These are phyloP conservation scores for Catharanthus roseus DNA, from an alignment of 257 asterid species.

Conservation along the genomic window DNA sequence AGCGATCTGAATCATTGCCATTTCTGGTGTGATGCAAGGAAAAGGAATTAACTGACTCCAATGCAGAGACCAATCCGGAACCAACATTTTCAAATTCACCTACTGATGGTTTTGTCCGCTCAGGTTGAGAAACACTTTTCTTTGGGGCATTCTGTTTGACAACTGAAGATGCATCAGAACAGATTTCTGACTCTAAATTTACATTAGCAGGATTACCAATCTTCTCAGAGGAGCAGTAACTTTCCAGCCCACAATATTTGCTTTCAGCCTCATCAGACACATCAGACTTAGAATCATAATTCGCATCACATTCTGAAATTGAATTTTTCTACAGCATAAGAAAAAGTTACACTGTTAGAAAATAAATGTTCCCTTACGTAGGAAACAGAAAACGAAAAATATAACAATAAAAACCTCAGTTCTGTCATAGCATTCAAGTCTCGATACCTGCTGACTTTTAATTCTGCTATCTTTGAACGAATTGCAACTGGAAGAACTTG, in stretches of 20 bases:
- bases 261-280: constrained; percentile 90
- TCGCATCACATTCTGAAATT: constrained; percentile 24
- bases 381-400: background rate
- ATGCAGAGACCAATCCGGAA: background rate
- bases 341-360: constrained; percentile 14
- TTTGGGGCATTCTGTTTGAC: constrained; percentile 12
- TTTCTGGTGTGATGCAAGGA: constrained; percentile 7
- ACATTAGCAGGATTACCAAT: constrained; percentile 29
- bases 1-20: constrained; percentile 12
- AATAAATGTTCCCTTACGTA: background rate
- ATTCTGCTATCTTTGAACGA: constrained; percentile 33
- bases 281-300: constrained; percentile 55
- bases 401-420: background rate
- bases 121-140: constrained; percentile 12
- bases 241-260: constrained; percentile 55
- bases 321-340: constrained; percentile 33
- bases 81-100: constrained; percentile 9
- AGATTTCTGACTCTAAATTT: constrained; percentile 37
- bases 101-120: constrained; percentile 4
- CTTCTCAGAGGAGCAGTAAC: constrained; percentile 27
- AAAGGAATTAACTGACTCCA: constrained; percentile 8
- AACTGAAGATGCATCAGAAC: constrained; percentile 25
- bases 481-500: constrained; percentile 57
- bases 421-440: background rate
- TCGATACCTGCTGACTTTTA: constrained; percentile 45